Evolutionary conservation across 176 grass and related monocot genomes (phyloP), one percentile per base, ranked within the genome.

Genomic region (Avena atlantica): DNA sequence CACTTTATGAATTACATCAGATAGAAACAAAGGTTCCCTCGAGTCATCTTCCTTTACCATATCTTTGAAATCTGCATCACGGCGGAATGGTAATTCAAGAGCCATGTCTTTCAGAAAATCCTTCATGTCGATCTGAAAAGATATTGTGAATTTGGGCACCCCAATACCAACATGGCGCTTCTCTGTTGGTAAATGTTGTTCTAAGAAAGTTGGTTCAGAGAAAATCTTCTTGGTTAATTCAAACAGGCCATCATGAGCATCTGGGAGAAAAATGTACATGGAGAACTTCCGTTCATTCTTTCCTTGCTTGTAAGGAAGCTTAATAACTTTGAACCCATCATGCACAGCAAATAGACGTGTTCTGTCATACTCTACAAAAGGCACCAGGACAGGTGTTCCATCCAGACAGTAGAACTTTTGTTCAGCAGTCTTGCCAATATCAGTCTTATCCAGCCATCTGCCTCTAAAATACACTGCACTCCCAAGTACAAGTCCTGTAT

Each of bases 211-310:
- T 7, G 71, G 83, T 25, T 88, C 86, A 77, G 90, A 75, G 20
- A 85, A 88, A 78, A 91, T 60, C 73, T 77, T 88, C 45, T 85
- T 81, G 4, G 82, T 82, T 85, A 91, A 88, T 36, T 88, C 86
- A 82, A 91, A 86, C 63, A 91, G 37, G 23, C 90, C 86, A 91
- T 91, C 86, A 63, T 15, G 82, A 65, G 78, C 44, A 82, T 88
- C 78, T 82, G 90, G 86, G 34, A 88, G 90, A 47, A 91, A 91
- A 75, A 88, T 85, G 63, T 85, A 91, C 86, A 91, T 91, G 53
- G 90, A 85, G 60, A 91, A 86, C 53, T 85, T 91, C 71, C 78
- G 62, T 72, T 91, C 77, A 47, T 81, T 88, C 44, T 70, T 85
- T 55, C 90, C 90, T 91, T 78, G 21, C 21, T 65, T 76, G 56